Evolutionary conservation across 1,284 basidiomycete genomes (phyloP), one percentile per base, ranked within the genome.

Genomic region (Earliella scabrosa): DNA sequence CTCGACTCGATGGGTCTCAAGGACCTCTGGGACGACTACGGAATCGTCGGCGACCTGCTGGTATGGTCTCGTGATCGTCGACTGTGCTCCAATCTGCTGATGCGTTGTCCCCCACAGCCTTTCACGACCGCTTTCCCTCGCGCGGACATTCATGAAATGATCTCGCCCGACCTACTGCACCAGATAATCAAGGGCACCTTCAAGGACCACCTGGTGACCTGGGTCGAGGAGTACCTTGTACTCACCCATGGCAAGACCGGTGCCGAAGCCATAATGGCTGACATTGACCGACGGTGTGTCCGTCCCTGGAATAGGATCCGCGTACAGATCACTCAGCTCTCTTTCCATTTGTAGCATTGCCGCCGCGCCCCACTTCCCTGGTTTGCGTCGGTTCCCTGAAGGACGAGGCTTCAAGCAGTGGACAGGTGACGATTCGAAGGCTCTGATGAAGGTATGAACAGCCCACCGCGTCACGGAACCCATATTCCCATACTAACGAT

Each of bases 111-210:
- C 8, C 39, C 6, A n/a, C 35, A 59, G 58, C 58, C 58, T 1
- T 59, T 56, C 13, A 59, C 58, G 4, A 41, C 52, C 9, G 38
- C 50, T 16, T 56, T 56, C 36, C 58, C 54, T 1, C 34, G 40
- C 11, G 54, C 58, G 2, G 54, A 59, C 39, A 56, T 59, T 24
- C 35, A 56, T 18, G 35, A 52, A 16, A 26, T 53, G 3, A 5
- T 61, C 3, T 21, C 48, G 6, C 43, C 24, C 1, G 45, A 58
- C n/a, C 34, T 58, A 4, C 46, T 58, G 3, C 49, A 55, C 45
- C 68, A 70, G 32, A 29, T 71, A 1, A 67, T 70, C 53, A 68
- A 71, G 44, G 67, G 69, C 3, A 55, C 49, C 1, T 58, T 64
- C 38, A 60, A 63, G 24, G 62, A 58, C 24, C 61, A 71, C 40